Evolutionary conservation across 352 stramenopile species (phyloP).

Genomic region (Blastocystis sp.): DNA sequence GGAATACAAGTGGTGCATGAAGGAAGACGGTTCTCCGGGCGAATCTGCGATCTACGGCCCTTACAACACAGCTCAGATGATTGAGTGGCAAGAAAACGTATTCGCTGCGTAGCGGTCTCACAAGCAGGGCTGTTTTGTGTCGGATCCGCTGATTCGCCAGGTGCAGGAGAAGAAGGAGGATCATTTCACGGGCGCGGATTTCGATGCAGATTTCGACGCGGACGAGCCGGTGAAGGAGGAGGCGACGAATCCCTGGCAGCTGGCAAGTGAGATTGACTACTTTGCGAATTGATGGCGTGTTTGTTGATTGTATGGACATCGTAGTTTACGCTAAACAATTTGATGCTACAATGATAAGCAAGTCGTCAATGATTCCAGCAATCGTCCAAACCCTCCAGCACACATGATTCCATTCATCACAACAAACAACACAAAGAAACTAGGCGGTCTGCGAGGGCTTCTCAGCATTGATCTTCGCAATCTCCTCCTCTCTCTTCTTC

Average conservation of each 20-base stretch:
- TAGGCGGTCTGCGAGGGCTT: neutral
- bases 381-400: too few species aligned
- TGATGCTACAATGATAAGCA: too few species aligned
- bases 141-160: conserved; percentile 18
- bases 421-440: neutral
- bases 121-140: conserved; percentile 22
- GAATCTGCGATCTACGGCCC: conserved; percentile 22
- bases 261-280: conserved; percentile 32
- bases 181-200: neutral
- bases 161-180: neutral
- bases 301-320: too few species aligned
- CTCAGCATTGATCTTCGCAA: neutral
- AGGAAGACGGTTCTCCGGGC: neutral
- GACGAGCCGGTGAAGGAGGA: neutral
- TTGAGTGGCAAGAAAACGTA: conserved; percentile 31
- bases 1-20: conserved; percentile 29
- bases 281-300: conserved; percentile 18
- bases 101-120: neutral
- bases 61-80: conserved; percentile 35
- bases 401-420: too few species aligned
- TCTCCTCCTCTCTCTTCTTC: conserved; percentile 16
- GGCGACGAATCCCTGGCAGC: conserved; percentile 1
- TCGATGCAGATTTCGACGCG: conserved; percentile 23
- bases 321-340: too few species aligned
- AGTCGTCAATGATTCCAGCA: too few species aligned